Evolutionary conservation across 345 rosid species (phyloP).

Genomic region (Arabidopsis thaliana): TAIR10.1 NC_003075.7:14906501-14907000

Average conservation of each 20-base stretch:
- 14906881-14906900: constrained; percentile 96
- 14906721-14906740: constrained; percentile 73
- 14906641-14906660: neutral
- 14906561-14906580: constrained; percentile 82
- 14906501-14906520: constrained; percentile 83
- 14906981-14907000: constrained; percentile 1
- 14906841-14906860: neutral
- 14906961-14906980: constrained; percentile 28
- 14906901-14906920: constrained; percentile 88
- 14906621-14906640: constrained; percentile 25
- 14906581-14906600: constrained; percentile 86
- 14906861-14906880: constrained; percentile 91
- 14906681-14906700: constrained; percentile 81
- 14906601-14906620: constrained; percentile 29
- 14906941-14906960: constrained; percentile 49
- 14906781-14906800: constrained; percentile 72
- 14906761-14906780: constrained; percentile 81
- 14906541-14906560: constrained; percentile 68
- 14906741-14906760: constrained; percentile 68
- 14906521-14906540: constrained; percentile 79
- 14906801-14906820: constrained; percentile 40
- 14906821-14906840: neutral
- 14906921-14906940: constrained; percentile 75
- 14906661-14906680: neutral
- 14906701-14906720: constrained; percentile 85